Evolutionary conservation across 2,329 filamentous ascomycete genomes (phyloP), one percentile per base, ranked within the genome.

Genomic region (Cytospora paraplurivora): DNA sequence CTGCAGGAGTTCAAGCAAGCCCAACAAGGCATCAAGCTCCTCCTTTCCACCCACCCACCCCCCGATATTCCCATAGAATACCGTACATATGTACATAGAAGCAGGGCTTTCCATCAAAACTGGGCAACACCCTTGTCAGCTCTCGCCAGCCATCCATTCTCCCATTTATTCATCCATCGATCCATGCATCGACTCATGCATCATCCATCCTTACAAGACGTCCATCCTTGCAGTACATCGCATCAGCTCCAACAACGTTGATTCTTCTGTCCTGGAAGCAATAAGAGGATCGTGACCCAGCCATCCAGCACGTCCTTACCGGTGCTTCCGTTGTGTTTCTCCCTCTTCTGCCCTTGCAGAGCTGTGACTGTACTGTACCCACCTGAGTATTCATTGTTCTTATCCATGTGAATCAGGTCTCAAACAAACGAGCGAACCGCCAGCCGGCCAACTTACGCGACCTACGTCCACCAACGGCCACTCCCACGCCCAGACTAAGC

Each of bases 101-200:
- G 44, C 44, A 47, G 44, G 44, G 10, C 34, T 6, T 34, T 12
- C 4, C 12, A 37, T 56, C 38, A 55, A 66, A 69, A 69, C 68
- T 68, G 68, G 68, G 68, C 65, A 67, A 52, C 41, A 69, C 49
- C 67, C 67, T 62, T 66, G 64, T 62, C 27, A 19, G n/a, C 41
- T 41, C 11, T 41, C 12, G 8, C 44, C 44, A 47, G 44, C 44
- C 44, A 47, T 17, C 44, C 35, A 37, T 47, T 10, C 44, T 19
- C 3, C 44, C 44, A 47, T 44, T 17, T 27, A 27, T 27, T 13
- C 35, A 37, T n/a, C 38, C 38, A 44, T 5, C 38, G 12, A 12
- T 49, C 33, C 6, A 34, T 59, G 17, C 47, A 52, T 33, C 19
- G 19, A 19, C 34, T 15, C n/a, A 17, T 21, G 7, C 38, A 35